Evolutionary conservation across 1,284 basidiomycete species (phyloP).

Genomic region (Cerrena zonata): DNA sequence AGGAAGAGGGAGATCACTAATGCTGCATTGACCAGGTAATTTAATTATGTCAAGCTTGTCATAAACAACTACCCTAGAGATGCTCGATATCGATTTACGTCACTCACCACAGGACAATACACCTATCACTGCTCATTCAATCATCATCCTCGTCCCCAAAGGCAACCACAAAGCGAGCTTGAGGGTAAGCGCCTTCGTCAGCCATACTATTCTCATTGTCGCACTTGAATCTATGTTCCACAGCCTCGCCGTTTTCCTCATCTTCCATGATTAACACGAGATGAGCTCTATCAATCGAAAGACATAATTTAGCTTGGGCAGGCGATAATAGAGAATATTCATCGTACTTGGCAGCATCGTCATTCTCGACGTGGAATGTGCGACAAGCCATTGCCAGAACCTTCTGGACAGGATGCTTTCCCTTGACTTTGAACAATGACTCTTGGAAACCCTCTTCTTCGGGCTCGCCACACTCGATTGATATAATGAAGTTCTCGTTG

Average conservation of each 20-base stretch:
- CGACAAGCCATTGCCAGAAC: slow-evolving; percentile 4
- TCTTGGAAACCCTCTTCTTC: not conserved
- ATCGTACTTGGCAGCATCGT: not conserved
- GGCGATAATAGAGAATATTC: not conserved
- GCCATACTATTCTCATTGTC: not conserved
- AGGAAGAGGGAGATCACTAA: no score
- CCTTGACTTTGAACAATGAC: slow-evolving; percentile 1
- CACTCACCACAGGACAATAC: no score
- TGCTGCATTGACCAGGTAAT: no score
- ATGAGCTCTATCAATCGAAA: not conserved
- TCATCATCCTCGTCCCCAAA: not conserved
- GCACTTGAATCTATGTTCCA: slow-evolving; percentile 1
- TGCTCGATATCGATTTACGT: no score
- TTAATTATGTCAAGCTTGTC: no score
- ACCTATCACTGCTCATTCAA: no score
- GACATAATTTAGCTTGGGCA: not conserved
- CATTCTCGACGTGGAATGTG: not conserved
- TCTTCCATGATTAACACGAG: not conserved
- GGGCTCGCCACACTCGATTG: not conserved
- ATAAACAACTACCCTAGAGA: no score
- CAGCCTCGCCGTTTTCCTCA: not conserved
- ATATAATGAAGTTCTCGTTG: not conserved
- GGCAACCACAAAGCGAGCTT: not conserved
- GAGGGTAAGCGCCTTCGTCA: not conserved
- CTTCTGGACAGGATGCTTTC: slow-evolving; percentile 2